Conservation (phyloP, 495 filamentous ascomycete species). For the Talaromyces borbonicus region DNA sequence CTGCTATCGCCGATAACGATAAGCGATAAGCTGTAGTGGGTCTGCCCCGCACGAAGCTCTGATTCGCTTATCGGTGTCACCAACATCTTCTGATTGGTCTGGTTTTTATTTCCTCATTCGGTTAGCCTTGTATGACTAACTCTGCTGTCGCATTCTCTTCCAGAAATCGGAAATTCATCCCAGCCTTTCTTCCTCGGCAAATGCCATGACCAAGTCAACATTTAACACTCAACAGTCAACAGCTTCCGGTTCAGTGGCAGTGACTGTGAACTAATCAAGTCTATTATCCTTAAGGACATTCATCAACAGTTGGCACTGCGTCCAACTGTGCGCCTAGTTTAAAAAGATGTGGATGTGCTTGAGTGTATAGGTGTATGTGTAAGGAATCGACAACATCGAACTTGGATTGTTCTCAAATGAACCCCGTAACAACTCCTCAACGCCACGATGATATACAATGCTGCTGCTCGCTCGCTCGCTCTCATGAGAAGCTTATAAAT, state of each 20-base stretch:
- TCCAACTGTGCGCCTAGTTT: too few species aligned
- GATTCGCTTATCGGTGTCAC: not conserved
- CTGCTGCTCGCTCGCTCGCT: not conserved
- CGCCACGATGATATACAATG: not conserved
- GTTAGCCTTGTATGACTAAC: not conserved
- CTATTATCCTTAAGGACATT: too few species aligned
- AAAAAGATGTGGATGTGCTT: too few species aligned
- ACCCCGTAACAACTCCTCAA: not conserved
- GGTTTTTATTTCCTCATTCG: not conserved
- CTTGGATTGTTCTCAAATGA: not conserved
- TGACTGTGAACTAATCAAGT: too few species aligned
- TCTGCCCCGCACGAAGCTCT: not conserved
- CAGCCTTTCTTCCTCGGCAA: not conserved
- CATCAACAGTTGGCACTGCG: too few species aligned
- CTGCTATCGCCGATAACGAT: constrained; percentile 5
- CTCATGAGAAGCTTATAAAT: too few species aligned
- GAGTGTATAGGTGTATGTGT: too few species aligned
- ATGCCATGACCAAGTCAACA: too few species aligned
- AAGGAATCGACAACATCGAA: not conserved
- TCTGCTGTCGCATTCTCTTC: not conserved
- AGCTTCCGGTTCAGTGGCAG: not conserved
- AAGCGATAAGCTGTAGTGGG: constrained; percentile 9
- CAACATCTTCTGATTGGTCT: not conserved
- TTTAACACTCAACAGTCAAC: too few species aligned
- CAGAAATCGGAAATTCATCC: constrained; percentile 6